Evolutionary conservation across 371 early-diverging fungal genomes (phyloP), one percentile per base, ranked within the genome.

Genomic region (Phascolomyces articulosus): DNA sequence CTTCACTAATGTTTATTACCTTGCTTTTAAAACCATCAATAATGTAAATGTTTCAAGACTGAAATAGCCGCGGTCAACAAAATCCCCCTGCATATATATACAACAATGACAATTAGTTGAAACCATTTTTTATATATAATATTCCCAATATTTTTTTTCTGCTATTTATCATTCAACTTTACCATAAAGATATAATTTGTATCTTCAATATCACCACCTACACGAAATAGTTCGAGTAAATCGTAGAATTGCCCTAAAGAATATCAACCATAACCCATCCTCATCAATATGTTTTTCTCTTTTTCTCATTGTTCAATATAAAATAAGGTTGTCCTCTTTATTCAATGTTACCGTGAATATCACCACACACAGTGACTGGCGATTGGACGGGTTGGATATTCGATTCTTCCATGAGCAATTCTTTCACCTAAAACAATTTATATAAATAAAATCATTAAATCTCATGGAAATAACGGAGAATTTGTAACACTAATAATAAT

Each of bases 1-100:
- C 38, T n/a, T n/a, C 15, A 44, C 11, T 13, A 38, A 9, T 27
- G n/a, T 51, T 8, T 2, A 28, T 83, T 91, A 94, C 68, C 98
- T 94, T 61, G 98, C 93, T 85, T 99, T 99, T 63, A 98, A 85
- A 16, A 94, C 94, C 55, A 99, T 93, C 31, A 99, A 87, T 57
- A 99, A 85, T 18, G 97, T 94, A 55, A 99, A 95, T 6, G 99
- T 99, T 81, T 99, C 99, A 44, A 99, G 94, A 44, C 97, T 96
- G 81, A 99, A 98, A 79, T 97, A 98, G 18, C 99, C 99, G 67
- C 99, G 95, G 80, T 99, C 99, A 47, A 99, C 99, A 77, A 97
- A 99, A 85, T 99, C 99, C 48, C 99, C 97, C 77, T 80, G 41
- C 38, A 59, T 28, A 62, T 47, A 38, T 9, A 15, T 13, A 13